Evolutionary conservation across 2,329 filamentous ascomycete species (phyloP).

Genomic region (Diaporthe ilicicola): DNA sequence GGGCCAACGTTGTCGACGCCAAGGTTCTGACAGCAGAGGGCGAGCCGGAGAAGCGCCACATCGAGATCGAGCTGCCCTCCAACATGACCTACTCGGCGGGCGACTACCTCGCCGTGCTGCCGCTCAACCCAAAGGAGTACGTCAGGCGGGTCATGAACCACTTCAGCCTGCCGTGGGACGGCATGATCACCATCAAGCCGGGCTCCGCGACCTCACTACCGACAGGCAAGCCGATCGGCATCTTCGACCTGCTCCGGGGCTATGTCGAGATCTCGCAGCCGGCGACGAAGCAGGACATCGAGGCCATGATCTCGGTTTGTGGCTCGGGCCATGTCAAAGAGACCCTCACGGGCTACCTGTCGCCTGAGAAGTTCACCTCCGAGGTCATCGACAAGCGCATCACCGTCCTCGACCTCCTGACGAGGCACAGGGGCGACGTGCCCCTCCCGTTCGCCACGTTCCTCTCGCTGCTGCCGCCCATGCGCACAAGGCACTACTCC

Average conservation of each 20-base stretch:
- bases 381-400: conserved; percentile 57
- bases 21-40: conserved; percentile 56
- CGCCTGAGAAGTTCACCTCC: conserved; percentile 47
- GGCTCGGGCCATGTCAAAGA: conserved; percentile 48
- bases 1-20: conserved; percentile 64
- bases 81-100: conserved; percentile 73
- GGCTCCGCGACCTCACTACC: conserved; percentile 61
- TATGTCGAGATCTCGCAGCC: conserved; percentile 78
- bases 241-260: conserved; percentile 69
- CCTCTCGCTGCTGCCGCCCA: conserved; percentile 70
- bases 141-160: conserved; percentile 70
- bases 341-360: conserved; percentile 46
- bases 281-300: conserved; percentile 65
- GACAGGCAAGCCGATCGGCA: conserved; percentile 63
- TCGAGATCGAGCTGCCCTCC: conserved; percentile 72
- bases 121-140: conserved; percentile 70
- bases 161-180: conserved; percentile 76
- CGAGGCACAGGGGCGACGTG: conserved; percentile 59
- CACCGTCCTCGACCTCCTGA: conserved; percentile 68
- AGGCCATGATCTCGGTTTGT: conserved; percentile 56
- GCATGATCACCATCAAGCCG: conserved; percentile 65
- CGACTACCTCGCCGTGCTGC: conserved; percentile 78
- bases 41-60: conserved; percentile 67
- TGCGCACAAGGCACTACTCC: conserved; percentile 60
- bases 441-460: conserved; percentile 66